phyloP scores from a whole-genome alignment of 1,139 yeast genomes.

The Yamadazyma blattariae region DNA sequence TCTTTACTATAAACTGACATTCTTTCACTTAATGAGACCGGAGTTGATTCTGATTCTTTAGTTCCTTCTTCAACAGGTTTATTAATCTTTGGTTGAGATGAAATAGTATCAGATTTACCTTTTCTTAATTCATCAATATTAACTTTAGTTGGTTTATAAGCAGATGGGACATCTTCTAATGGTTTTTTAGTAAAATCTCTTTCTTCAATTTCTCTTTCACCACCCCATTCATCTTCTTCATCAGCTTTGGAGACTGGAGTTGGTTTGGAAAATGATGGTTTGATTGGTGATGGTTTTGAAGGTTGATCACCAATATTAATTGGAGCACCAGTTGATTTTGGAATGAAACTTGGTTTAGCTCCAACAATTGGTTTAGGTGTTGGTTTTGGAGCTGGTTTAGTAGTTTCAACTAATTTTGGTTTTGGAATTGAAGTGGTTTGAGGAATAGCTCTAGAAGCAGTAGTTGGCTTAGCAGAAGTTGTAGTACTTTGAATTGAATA shows the following conservation, averaged over 20 bases:
- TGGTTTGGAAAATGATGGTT: conserved; percentile 36
- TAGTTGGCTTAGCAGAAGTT: conserved; percentile 15
- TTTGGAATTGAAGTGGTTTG: conserved; percentile 14
- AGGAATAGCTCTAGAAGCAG: conserved; percentile 9
- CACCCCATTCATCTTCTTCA: conserved; percentile 63
- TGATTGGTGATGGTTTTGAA: conserved; percentile 16
- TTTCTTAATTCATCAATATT: conserved; percentile 42
- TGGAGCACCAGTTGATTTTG: conserved; percentile 43
- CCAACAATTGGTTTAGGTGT: conserved; percentile 10
- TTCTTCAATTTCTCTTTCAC: conserved; percentile 61
- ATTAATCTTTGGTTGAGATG: conserved; percentile 33
- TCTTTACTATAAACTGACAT: conserved; percentile 30
- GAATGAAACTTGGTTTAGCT: conserved; percentile 28
- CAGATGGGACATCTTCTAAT: conserved; percentile 56
- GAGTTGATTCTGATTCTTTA: conserved; percentile 21
- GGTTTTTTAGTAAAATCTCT: conserved; percentile 68
- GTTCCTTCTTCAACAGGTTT: conserved; percentile 17
- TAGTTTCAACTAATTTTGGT: conserved; percentile 18
- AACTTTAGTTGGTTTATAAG: conserved; percentile 67
- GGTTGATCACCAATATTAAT: conserved; percentile 18
- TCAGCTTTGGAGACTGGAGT: conserved; percentile 18
- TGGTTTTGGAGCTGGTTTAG: conserved; percentile 14
- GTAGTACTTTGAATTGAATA: conserved; percentile 59
- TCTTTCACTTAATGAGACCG: conserved; percentile 45
- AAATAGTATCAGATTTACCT: conserved; percentile 46